A percentile compares a stretch with the other conserved stretches of the same genome.
phyloP scores from a whole-genome alignment of 495 filamentous ascomycete species.

The Aspergillus kassunensis region DNA sequence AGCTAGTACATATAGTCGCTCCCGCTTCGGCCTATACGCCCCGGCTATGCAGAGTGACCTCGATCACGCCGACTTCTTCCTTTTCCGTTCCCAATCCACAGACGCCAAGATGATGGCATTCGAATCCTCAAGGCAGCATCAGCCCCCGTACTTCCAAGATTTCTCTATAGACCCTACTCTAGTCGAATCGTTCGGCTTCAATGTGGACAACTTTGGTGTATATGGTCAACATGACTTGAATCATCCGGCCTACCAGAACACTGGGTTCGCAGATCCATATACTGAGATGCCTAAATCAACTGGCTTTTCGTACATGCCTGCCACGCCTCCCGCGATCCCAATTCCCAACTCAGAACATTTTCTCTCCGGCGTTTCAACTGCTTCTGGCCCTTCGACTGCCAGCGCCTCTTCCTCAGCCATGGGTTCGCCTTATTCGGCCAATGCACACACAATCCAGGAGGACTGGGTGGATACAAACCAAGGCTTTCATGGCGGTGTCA shows the following conservation, averaged over 20 bases:
- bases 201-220: conserved; percentile 24
- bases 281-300: conserved; percentile 27
- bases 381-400: conserved; percentile 65
- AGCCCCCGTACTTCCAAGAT: conserved; percentile 31
- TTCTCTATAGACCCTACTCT: conserved; percentile 35
- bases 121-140: conserved; percentile 35
- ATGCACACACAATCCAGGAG: conserved; percentile 54
- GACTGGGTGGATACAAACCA: conserved; percentile 59
- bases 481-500: conserved; percentile 66
- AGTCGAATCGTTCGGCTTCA: conserved; percentile 33
- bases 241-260: conserved; percentile 29
- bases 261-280: conserved; percentile 25
- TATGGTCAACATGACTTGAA: conserved; percentile 25
- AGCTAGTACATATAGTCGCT: conserved; percentile 8
- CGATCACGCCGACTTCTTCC: conserved; percentile 25
- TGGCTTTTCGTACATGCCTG: conserved; percentile 34
- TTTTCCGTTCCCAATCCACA: conserved; percentile 17
- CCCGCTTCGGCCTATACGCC: background rate
- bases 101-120: conserved; percentile 36
- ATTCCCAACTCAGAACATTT: conserved; percentile 38
- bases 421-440: conserved; percentile 72
- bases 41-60: conserved; percentile 18
- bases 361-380: conserved; percentile 62
- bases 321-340: conserved; percentile 33
- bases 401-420: conserved; percentile 75